phyloP scores from a whole-genome alignment of 129 eudicot species.

The Cynara cardunculus region DNA sequence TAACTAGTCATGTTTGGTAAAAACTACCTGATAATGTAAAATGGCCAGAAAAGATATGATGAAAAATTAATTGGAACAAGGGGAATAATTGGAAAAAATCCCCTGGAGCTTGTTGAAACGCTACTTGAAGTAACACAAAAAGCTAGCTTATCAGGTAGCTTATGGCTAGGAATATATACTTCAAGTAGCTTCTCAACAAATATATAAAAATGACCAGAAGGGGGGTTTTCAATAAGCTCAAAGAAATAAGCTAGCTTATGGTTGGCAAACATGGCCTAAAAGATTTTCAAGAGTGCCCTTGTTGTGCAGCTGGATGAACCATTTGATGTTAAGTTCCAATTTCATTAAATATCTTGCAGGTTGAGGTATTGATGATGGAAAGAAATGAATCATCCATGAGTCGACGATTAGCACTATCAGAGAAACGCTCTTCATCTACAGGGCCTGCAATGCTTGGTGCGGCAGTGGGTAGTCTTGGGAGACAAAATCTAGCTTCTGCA shows the following conservation, averaged over 20 bases:
- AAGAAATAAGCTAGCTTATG: not conserved
- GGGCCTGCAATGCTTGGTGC: slow-evolving; percentile 38
- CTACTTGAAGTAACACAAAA: too few relatives aligned
- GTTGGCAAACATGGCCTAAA: not conserved
- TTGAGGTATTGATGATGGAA: slow-evolving; percentile 73
- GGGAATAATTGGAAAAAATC: not conserved
- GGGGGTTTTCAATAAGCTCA: not conserved
- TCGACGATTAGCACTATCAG: slow-evolving; percentile 45
- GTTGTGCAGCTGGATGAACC: not conserved
- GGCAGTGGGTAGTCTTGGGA: slow-evolving; percentile 53
- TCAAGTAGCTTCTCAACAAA: too few relatives aligned
- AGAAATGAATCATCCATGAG: slow-evolving; percentile 53
- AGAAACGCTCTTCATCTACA: slow-evolving; percentile 42
- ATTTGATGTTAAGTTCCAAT: not conserved
- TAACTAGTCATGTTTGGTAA: not conserved
- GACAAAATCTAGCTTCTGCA: slow-evolving; percentile 77
- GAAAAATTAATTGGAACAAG: not conserved
- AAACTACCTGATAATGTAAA: not conserved
- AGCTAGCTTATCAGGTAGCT: too few relatives aligned
- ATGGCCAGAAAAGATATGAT: not conserved
- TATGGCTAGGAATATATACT: too few relatives aligned
- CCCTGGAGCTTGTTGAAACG: not conserved
- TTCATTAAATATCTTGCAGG: slow-evolving; percentile 38
- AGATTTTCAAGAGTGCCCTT: not conserved
- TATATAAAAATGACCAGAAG: too few relatives aligned